phyloP scores from a whole-genome alignment of 2,329 filamentous ascomycete species.

The Diaporthe sp. region DNA sequence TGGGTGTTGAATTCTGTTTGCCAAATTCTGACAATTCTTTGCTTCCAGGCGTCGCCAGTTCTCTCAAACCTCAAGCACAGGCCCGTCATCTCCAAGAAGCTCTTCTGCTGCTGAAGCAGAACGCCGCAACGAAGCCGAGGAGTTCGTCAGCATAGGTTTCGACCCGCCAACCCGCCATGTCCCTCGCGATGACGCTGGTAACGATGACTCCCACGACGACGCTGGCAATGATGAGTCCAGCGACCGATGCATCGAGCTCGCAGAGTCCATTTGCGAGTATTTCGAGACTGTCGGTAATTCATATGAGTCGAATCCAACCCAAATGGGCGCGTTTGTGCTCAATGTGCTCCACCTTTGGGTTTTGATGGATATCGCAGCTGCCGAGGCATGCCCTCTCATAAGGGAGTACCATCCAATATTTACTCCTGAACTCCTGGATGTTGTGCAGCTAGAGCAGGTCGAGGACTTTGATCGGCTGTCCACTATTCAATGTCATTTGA shows the following conservation, averaged over 20 bases:
- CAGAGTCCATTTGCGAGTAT: conserved; percentile 51
- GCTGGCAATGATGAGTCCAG: background rate
- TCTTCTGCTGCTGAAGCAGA: no score
- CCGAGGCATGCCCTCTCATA: conserved; percentile 58
- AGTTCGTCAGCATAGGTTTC: background rate
- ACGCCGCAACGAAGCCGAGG: background rate
- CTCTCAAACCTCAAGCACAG: accelerated
- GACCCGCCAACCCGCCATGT: background rate
- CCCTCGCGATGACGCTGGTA: no score
- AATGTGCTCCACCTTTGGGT: conserved; percentile 69
- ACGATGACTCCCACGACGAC: no score
- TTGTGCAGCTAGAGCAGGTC: conserved; percentile 60
- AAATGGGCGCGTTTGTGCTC: conserved; percentile 64
- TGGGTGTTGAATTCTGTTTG: background rate
- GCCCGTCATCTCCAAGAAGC: background rate
- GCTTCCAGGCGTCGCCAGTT: background rate
- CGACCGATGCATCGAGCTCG: conserved; percentile 44
- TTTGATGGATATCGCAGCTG: conserved; percentile 62
- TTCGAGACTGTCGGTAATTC: conserved; percentile 46
- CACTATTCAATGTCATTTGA: conserved; percentile 61
- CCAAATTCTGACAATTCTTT: background rate
- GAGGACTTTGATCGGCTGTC: conserved; percentile 63
- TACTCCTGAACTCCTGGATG: conserved; percentile 60
- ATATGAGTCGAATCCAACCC: conserved; percentile 60
- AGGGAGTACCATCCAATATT: conserved; percentile 64